These are phyloP conservation scores for Backusella psychrophila DNA, from an alignment of 192 early-diverging fungal species.

Conservation along the genomic window DNA sequence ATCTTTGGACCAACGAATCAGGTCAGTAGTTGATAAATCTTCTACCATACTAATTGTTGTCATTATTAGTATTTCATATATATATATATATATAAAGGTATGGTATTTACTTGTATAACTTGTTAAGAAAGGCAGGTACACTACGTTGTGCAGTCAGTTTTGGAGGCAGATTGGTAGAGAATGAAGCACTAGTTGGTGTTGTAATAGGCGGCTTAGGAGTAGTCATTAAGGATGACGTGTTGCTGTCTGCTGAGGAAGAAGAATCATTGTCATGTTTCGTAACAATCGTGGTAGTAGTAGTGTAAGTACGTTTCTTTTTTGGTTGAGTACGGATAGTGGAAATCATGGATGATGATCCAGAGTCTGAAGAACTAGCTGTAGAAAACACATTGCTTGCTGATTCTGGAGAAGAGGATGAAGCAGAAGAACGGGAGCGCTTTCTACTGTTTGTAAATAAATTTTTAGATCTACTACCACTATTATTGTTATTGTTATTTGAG, in stretches of 20 bases:
- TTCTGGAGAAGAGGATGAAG: slow-evolving; percentile 2
- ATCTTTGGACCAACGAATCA: slow-evolving; percentile 89
- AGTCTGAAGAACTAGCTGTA: slow-evolving; percentile 16
- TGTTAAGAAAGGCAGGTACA: slow-evolving; percentile 92
- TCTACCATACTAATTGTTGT: slow-evolving; percentile 77
- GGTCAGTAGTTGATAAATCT: slow-evolving; percentile 72
- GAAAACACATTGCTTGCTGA: slow-evolving; percentile 13
- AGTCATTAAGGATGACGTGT: background rate
- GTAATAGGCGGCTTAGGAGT: background rate
- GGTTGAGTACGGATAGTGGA: background rate
- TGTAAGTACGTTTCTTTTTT: background rate
- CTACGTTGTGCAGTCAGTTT: slow-evolving; percentile 20
- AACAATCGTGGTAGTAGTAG: background rate
- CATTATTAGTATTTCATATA: background rate
- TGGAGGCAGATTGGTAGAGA: background rate
- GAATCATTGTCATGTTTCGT: background rate
- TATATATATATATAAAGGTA: background rate
- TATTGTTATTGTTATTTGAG: background rate
- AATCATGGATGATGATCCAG: slow-evolving; percentile 17
- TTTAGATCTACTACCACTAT: background rate
- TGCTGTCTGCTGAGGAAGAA: background rate
- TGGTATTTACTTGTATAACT: slow-evolving; percentile 76
- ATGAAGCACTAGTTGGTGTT: background rate
- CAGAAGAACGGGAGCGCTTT: slow-evolving; percentile 15
- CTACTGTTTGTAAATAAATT: background rate